Base-by-base conservation (phyloP, 805 yeast species). In the Komagataella kurtzmanii region DNA sequence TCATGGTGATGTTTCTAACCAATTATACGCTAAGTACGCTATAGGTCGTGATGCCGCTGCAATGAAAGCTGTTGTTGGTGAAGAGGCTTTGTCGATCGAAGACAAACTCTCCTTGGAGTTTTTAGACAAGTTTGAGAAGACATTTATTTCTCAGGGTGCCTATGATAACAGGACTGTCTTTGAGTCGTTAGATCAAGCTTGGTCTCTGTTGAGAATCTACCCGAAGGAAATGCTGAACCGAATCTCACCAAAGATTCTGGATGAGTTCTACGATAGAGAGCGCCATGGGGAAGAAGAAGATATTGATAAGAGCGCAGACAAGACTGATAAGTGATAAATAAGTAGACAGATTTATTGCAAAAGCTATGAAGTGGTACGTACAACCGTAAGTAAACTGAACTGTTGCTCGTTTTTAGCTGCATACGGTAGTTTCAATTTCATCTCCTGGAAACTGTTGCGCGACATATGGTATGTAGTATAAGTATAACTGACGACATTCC, bases 11-110 rank as follows among this genome's bases (percentile, higher is more conserved):
- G 99, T 93, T 55, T 91, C 98, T 30, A 93, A 93, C 76, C 99
- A 93, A 77, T 79, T 93, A 65, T 93, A 93, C 67, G 99, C 99
- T 63, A 93, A 93, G 72, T 93, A 93, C 68, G 99, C 99, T 57
- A 95, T 93, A 74, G 99, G 99, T 77, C 87, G 90, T 74, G 99
- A 93, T 72, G 99, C 99, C 24, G 99, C 99, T 50, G 97, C 99
- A 61, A 93, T 93, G 99, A 93, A 93, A 75, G 96, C 99, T 12
- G 99, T 93, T 59, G 99, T 93, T 61, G 99, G 99, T 81, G 99
- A 93, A 72, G 99, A 93, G 72, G 99, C 99, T 43, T 77, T 93
- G 64, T 89, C 97, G 40, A 88, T 88, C 57, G 99, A 93, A 71
- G 99, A 93, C 73, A 95, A 95, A 73, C 78, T 93, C 58, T 93